phyloP scores from a whole-genome alignment of 2,329 filamentous ascomycete genomes.

The Botryotinia calthae region DNA sequence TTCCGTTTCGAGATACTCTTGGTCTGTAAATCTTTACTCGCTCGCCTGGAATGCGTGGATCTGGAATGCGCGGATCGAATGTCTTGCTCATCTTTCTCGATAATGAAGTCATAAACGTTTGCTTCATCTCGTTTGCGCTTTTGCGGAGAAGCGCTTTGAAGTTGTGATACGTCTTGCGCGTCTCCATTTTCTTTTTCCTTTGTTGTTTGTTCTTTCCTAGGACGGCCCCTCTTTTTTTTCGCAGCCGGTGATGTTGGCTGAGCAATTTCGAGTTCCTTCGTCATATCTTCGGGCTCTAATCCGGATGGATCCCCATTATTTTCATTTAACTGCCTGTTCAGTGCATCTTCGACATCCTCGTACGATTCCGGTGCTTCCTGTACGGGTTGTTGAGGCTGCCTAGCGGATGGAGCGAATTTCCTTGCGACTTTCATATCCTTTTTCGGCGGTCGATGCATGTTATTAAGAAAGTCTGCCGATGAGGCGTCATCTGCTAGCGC shows the following conservation, averaged over 20 bases:
- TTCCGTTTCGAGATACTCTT: neutral
- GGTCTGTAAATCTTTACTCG: neutral
- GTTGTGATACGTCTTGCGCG: neutral
- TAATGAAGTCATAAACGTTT: neutral
- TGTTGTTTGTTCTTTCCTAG: neutral
- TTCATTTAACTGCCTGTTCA: neutral
- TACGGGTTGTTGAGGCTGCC: neutral
- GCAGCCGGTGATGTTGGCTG: neutral
- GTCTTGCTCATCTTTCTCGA: neutral
- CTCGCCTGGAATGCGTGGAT: neutral
- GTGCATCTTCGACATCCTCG: neutral
- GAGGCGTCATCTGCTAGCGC: neutral
- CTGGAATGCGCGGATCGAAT: neutral
- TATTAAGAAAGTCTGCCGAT: neutral
- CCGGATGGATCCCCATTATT: conserved; percentile 5
- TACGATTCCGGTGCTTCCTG: neutral
- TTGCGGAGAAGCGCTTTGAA: neutral
- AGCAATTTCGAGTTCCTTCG: neutral
- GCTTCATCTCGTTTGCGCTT: neutral
- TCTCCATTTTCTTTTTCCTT: conserved; percentile 2
- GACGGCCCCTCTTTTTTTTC: neutral
- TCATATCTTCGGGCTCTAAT: neutral
- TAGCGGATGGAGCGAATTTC: neutral
- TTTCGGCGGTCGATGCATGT: neutral
- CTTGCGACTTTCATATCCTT: neutral